Percentiles rank a stretch among this genome's conserved stretches.
These are phyloP conservation scores for Talaromyces funiculosus DNA, from an alignment of 2,329 filamentous ascomycete genomes.

Conservation along the genomic window DNA sequence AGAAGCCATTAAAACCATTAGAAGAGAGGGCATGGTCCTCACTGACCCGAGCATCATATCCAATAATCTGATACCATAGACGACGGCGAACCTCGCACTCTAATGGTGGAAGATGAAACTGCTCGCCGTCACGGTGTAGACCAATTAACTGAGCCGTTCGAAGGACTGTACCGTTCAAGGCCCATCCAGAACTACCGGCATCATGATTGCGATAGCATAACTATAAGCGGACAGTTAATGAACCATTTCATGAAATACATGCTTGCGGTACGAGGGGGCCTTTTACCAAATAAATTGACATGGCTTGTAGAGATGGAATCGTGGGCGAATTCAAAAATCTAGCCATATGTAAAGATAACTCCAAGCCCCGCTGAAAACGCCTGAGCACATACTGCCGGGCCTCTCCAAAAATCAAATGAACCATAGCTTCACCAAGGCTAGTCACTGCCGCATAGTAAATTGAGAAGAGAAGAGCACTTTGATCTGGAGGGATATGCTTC, in stretches of 20 bases:
- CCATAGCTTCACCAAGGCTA: conserved; percentile 13
- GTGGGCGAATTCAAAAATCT: conserved; percentile 37
- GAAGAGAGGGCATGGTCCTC: conserved; percentile 53
- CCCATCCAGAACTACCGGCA: conserved; percentile 31
- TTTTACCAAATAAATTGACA: conserved; percentile 31
- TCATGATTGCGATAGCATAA: conserved; percentile 12
- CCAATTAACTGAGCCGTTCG: conserved; percentile 48
- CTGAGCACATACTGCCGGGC: conserved; percentile 10
- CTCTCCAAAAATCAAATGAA: conserved; percentile 12
- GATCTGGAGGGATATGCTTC: conserved; percentile 4
- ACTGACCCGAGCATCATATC: conserved; percentile 48
- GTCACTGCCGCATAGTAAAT: conserved; percentile 18
- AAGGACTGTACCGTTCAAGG: conserved; percentile 45
- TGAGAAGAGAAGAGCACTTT: conserved; percentile 15
- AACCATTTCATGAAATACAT: background rate
- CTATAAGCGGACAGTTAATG: background rate
- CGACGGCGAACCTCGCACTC: conserved; percentile 49
- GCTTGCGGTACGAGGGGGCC: background rate
- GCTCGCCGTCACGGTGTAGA: conserved; percentile 46
- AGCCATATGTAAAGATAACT: conserved; percentile 30
- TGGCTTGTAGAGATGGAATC: conserved; percentile 18
- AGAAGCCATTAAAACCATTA: conserved; percentile 43
- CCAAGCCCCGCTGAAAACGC: conserved; percentile 20
- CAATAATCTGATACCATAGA: conserved; percentile 52
- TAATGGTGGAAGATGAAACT: conserved; percentile 45